Conservation (phyloP, 148 eudicot species). For the Silene latifolia region DNA sequence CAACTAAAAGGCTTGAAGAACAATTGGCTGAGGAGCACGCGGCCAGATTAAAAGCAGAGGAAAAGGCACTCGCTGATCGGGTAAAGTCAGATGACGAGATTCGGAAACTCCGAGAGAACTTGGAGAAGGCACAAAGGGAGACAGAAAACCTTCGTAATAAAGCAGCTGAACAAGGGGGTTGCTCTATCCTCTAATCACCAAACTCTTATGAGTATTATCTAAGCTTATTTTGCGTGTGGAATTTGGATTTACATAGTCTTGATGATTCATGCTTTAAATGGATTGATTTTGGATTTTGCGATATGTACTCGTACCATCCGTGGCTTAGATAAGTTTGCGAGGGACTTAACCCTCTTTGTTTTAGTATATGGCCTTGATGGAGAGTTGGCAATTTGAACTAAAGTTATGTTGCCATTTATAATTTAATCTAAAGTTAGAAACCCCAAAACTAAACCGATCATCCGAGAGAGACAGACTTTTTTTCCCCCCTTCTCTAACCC, state of each 20-base stretch:
- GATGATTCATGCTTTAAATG: neutral
- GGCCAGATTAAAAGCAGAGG: slow-evolving; percentile 66
- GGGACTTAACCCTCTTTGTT: no score
- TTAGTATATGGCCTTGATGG: no score
- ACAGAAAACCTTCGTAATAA: slow-evolving; percentile 68
- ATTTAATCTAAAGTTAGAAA: no score
- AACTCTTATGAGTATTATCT: neutral
- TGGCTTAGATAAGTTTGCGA: no score
- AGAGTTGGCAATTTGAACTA: no score
- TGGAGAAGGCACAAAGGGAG: slow-evolving; percentile 74
- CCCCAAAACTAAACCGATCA: no score
- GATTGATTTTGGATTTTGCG: no score
- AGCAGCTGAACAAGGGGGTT: slow-evolving; percentile 50
- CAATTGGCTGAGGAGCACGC: slow-evolving; percentile 78
- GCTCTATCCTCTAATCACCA: slow-evolving; percentile 44
- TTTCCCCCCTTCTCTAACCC: no score
- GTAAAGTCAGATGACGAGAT: slow-evolving; percentile 63
- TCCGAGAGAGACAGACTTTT: no score
- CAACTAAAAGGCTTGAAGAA: slow-evolving; percentile 61
- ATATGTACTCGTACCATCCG: no score
- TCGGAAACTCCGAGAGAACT: slow-evolving; percentile 57
- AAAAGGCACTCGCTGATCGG: slow-evolving; percentile 50
- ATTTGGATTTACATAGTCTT: neutral
- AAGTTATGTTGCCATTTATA: no score
- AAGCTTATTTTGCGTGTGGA: neutral